Evolutionary conservation across 148 eudicot genomes (phyloP), one percentile per base, ranked within the genome.

Genomic region (Rhododendron henanense): DNA sequence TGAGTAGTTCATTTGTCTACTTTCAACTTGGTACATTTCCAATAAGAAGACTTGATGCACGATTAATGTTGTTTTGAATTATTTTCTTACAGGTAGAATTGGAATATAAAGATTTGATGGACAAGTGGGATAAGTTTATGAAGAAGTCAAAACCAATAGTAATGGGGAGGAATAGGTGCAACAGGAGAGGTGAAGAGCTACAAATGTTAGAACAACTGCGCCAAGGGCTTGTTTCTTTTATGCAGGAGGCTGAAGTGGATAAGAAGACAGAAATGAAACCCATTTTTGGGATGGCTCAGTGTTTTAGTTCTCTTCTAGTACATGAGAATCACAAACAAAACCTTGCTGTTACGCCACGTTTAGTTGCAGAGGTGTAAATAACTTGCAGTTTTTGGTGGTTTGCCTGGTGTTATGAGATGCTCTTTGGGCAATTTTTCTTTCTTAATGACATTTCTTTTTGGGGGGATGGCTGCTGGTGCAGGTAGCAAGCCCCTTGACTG

Each of bases 71-170:
- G n/a, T 76, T 76, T 39, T 3, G 41, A 76, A 37, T 1, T 71
- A 0, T 25, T 33, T 31, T 44, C 47, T 76, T 76, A 55, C 50
- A 76, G 50, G 9, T 76, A 41, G 10, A 76, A 76, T 41, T 2
- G 50, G 79, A 76, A 37, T 76, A 76, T 76, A 5, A 76, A 76
- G 79, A 76, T 76, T 76, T 39, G 25, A 76, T 37, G 79, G n/a
- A 6, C 21, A 76, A 39, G 50, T 76, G 79, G 79, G 48, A 41
- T 37, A 76, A 0, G 79, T 37, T 76, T 76, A 37, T 16, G 50
- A 14, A 5, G 21, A 76, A 39, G 79, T 76, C 47, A 23, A 37
- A 76, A 45, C 47, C 79, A 18, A 37, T 41, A 76, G 10, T 76
- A 19, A 35, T 18, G 47, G 5, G 23, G 47, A 33, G 45, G 47